Percentiles rank a stretch among this genome's conserved stretches.
Evolutionary conservation across 1,139 yeast genomes (phyloP).

Genomic region (Wickerhamiella infanticola): DNA sequence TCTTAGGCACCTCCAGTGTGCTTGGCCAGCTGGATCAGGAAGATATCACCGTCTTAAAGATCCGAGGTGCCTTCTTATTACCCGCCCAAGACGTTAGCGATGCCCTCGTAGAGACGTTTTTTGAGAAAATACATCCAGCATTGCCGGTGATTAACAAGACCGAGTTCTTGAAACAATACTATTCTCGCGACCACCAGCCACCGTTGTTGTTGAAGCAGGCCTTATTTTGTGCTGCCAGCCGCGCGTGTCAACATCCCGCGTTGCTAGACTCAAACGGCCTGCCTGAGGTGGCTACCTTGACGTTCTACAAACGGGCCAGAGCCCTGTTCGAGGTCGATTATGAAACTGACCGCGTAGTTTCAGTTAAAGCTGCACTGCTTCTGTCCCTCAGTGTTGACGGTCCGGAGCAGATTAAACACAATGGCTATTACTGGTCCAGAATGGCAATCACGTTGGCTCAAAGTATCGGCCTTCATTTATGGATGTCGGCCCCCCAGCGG

Average conservation of each 20-base stretch:
- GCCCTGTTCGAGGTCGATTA: constrained; percentile 59
- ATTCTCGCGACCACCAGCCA: constrained; percentile 46
- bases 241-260: constrained; percentile 43
- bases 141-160: constrained; percentile 59
- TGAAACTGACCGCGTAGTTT: constrained; percentile 53
- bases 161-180: constrained; percentile 41
- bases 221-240: constrained; percentile 52
- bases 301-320: constrained; percentile 65
- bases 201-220: constrained; percentile 55
- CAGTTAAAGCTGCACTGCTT: constrained; percentile 51
- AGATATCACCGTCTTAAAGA: constrained; percentile 50
- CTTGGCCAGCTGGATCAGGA: constrained; percentile 37
- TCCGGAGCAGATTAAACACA: constrained; percentile 61
- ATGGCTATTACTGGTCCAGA: constrained; percentile 64
- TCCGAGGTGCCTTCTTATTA: constrained; percentile 56
- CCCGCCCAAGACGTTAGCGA: constrained; percentile 50
- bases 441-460: constrained; percentile 63
- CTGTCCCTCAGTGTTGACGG: constrained; percentile 67
- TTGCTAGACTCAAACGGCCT: constrained; percentile 39
- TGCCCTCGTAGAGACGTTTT: constrained; percentile 47
- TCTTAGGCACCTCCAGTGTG: constrained; percentile 22
- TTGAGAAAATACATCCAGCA: constrained; percentile 51
- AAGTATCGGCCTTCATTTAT: constrained; percentile 62
- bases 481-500: constrained; percentile 20
- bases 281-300: constrained; percentile 41